phyloP scores from a whole-genome alignment of 2,329 filamentous ascomycete genomes.

The Alternaria angustiovoidea region DNA sequence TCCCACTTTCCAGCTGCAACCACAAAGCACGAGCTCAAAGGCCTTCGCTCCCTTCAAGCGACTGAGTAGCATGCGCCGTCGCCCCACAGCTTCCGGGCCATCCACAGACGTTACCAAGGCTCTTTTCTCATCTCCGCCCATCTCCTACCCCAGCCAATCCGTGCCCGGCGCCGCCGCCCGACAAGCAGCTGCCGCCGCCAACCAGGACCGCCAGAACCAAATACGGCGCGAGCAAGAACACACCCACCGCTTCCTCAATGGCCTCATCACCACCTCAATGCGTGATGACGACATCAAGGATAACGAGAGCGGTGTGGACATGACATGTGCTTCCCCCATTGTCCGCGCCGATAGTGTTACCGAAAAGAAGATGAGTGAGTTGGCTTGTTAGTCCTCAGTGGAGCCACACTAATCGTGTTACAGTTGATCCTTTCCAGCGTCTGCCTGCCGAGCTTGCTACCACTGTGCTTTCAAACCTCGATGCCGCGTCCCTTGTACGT shows the following conservation, averaged over 20 bases:
- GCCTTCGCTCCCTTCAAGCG: conserved; percentile 37
- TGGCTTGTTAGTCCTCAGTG: background rate
- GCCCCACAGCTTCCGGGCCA: conserved; percentile 40
- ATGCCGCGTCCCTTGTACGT: conserved; percentile 63
- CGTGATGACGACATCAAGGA: conserved; percentile 45
- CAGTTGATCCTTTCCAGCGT: conserved; percentile 60
- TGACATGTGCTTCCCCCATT: conserved; percentile 47
- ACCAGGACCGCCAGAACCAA: conserved; percentile 42
- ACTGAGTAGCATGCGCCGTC: conserved; percentile 43
- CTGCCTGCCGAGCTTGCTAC: conserved; percentile 68
- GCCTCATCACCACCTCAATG: conserved; percentile 22
- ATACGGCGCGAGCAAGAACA: conserved; percentile 44
- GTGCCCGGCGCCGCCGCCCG: conserved; percentile 42
- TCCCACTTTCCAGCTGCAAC: conserved; percentile 24
- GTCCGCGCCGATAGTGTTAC: conserved; percentile 41
- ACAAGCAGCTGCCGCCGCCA: conserved; percentile 47
- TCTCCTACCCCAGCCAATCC: conserved; percentile 25
- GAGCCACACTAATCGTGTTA: conserved; percentile 17
- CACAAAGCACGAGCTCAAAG: conserved; percentile 27
- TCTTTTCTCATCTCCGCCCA: conserved; percentile 28
- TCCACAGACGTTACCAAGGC: conserved; percentile 28
- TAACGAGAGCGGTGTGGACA: conserved; percentile 49
- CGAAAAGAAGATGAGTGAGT: conserved; percentile 48
- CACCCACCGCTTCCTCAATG: conserved; percentile 44
- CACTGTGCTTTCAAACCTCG: conserved; percentile 67